phyloP scores from a whole-genome alignment of 140 eudicot species.

The Senecio squalidus region DNA sequence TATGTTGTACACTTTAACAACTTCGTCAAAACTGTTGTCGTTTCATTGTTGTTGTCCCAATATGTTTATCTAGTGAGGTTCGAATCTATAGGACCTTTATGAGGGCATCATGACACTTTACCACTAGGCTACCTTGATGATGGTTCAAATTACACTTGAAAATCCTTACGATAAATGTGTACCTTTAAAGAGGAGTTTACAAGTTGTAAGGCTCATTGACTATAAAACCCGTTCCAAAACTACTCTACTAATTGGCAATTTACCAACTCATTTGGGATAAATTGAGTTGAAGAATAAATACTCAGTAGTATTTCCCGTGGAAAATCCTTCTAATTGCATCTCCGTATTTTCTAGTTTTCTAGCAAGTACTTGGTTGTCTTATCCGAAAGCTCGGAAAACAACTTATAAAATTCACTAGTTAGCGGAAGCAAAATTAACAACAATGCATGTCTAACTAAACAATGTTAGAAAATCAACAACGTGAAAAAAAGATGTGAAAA shows the following conservation, averaged over 20 bases:
- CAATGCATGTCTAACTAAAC: no score
- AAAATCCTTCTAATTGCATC: conserved; percentile 25
- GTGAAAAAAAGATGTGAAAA: no score
- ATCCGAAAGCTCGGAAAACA: conserved; percentile 32
- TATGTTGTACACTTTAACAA: no score
- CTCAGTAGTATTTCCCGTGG: conserved; percentile 21
- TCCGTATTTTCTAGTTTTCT: conserved; percentile 8
- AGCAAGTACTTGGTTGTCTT: conserved; percentile 14
- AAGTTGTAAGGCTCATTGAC: conserved; percentile 24
- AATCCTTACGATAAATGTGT: not conserved
- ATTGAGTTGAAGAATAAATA: conserved; percentile 38
- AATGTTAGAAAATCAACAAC: no score
- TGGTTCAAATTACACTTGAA: not conserved
- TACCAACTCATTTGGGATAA: conserved; percentile 40
- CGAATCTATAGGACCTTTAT: no score
- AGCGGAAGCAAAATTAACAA: no score
- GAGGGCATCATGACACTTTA: no score
- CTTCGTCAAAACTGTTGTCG: no score
- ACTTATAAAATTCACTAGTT: no score
- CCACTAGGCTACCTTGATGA: no score
- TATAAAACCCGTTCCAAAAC: conserved; percentile 37
- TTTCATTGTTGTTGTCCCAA: no score
- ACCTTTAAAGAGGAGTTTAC: conserved; percentile 25
- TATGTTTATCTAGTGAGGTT: no score
- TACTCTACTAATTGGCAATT: conserved; percentile 32